Evolutionary conservation across 495 filamentous ascomycete species (phyloP), one percentile per base, ranked within the genome.

Genomic region (Tirmania nivea): DNA sequence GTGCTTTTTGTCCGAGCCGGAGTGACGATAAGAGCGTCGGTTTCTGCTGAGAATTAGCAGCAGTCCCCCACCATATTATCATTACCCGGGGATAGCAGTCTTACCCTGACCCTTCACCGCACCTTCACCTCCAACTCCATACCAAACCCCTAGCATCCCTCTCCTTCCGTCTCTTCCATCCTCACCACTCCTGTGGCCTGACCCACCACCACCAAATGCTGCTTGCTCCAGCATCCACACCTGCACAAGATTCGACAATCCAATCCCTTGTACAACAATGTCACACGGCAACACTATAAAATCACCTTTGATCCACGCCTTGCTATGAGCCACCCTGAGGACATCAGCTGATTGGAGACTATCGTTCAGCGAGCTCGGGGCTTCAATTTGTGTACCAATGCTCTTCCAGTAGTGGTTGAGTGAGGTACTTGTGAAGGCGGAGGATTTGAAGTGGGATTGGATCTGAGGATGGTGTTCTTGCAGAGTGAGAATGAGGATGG

Each of bases 231-330:
- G 75, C 84, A 95, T 86, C 92, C 92, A 99, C 59, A 89, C 74
- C 62, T 95, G 84, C n/a, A 50, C 21, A 19, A 50, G 11, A n/a
- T 50, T n/a, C n/a, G n/a, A 12, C 11, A 50, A 21, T 2, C 88
- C 67, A 10, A 95, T 69, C 47, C 78, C 74, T 61, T 85, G 80
- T 10, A 86, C 85, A 17, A 99, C 75, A 0, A 99, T 72, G 66
- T 99, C 92, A 63, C 90, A 99, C 1, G 89, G 88, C 19, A 99
- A 69, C 4, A 96, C 80, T 8, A 94, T 66, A 64, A 96, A 94
- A 65, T 99, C 85, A 5, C 78, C 76, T 25, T 73, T 86, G 54
- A 99, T 80, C 62, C 62, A 64, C 2, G 59, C 62, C 11, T 62
- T 61, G 50, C 55, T 53, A 49, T 55, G 47, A 1, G 62, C 62